Conservation (phyloP, 345 rosid genomes). For the Isatis tinctoria region DNA sequence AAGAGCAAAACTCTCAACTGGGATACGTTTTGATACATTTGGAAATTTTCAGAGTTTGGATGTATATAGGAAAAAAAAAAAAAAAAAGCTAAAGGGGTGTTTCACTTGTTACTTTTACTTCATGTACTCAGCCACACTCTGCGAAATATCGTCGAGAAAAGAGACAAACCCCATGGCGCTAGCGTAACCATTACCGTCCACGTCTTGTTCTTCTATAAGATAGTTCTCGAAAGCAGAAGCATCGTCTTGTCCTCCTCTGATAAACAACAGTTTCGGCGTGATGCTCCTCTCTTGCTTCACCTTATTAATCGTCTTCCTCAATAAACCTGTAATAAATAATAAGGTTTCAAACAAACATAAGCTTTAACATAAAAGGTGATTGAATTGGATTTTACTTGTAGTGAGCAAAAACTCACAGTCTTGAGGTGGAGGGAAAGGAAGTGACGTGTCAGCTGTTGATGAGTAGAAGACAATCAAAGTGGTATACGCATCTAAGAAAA, state of each 20-base stretch:
- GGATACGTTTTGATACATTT: background rate
- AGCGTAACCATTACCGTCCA: constrained; percentile 77
- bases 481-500: constrained; percentile 92
- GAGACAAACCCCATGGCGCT: constrained; percentile 91
- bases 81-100: background rate
- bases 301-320: constrained; percentile 74
- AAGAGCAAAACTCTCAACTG: background rate
- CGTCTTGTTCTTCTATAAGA: constrained; percentile 97
- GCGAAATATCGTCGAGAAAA: constrained; percentile 82
- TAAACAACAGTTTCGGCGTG: constrained; percentile 79
- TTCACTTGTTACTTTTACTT: constrained; percentile 38
- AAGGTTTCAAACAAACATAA: background rate
- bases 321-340: constrained; percentile 44
- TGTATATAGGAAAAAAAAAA: background rate
- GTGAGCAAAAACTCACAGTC: constrained; percentile 60
- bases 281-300: constrained; percentile 87
- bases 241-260: constrained; percentile 79
- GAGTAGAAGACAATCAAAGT: constrained; percentile 84
- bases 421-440: constrained; percentile 95
- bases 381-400: background rate
- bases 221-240: constrained; percentile 81
- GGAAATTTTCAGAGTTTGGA: background rate
- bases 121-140: constrained; percentile 76
- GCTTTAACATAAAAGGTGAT: background rate
- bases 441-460: constrained; percentile 75